A percentile compares a stretch with the other conserved stretches of the same genome.
Evolutionary conservation across 73 alveolate species (phyloP).

Genomic region (Effrenium voratum): DNA sequence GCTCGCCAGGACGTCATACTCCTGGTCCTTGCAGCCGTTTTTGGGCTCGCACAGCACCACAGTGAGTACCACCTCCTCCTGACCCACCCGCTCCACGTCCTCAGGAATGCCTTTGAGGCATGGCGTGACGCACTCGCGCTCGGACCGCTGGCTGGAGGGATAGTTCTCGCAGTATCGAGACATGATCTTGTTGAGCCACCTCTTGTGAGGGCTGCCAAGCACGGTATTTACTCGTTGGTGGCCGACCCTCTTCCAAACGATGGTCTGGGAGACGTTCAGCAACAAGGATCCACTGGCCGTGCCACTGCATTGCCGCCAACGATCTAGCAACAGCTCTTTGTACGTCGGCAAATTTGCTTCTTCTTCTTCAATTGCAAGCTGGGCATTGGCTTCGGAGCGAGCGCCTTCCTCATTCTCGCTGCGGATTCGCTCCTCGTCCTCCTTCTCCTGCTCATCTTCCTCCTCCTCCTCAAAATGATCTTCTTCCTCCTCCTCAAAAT

Average conservation of each 20-base stretch:
- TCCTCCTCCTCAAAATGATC: neutral
- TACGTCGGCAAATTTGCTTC: no score
- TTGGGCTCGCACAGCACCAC: neutral
- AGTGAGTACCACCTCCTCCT: constrained; percentile 7
- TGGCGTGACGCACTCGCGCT: neutral
- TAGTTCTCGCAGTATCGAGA: neutral
- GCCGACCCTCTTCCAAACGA: neutral
- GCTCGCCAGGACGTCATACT: constrained; percentile 48
- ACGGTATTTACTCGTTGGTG: neutral
- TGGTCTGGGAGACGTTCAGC: no score
- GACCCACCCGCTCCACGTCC: neutral
- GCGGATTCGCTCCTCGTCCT: neutral
- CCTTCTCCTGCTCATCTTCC: constrained; percentile 1
- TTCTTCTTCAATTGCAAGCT: no score
- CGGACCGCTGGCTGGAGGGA: neutral
- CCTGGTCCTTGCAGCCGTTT: constrained; percentile 41
- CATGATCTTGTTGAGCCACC: neutral
- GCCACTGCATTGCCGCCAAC: no score
- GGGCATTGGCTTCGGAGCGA: neutral
- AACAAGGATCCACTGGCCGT: no score
- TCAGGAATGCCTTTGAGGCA: neutral
- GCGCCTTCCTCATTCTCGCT: neutral
- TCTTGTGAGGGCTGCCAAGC: constrained; percentile 36
- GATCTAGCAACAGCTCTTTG: no score
- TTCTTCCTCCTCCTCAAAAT: neutral